Base-by-base conservation (phyloP, 352 stramenopile genomes). In the Globisporangium abappressorium region DNA sequence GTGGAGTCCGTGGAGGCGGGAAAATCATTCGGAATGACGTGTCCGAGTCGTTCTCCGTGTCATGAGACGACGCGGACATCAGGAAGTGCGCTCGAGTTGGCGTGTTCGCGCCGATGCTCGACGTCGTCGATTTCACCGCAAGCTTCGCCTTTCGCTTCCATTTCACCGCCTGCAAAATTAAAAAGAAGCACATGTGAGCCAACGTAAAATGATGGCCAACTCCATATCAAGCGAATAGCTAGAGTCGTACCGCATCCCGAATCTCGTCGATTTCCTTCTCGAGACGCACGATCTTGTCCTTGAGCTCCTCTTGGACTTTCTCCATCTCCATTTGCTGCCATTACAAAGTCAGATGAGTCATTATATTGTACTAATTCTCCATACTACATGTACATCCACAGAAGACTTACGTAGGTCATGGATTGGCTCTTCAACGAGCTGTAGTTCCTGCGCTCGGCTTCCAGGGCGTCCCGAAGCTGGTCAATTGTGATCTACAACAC, bases 91-190 rank as follows among this genome's bases (percentile, higher is more conserved):
- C 66, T 7, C 70, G 80, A 2, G 73, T 75, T 0, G 77, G 77
- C 1, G 75, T 80, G 51, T 74, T 73, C 5, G 60, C 65, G 1
- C 64, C 58, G 63, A 70, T 43, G 33, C 64, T 73, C 18, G 57
- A 73, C 28, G 61, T 66, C 11, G 68, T 73, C n/a, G 66, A 75
- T 33, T 78, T 85, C 56, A 76, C 70, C 22, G 73, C 77, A 30
- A 86, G 64, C 65, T 91, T 93, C 12, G 83, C 83, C 70, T 91
- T 91, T 15, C 82, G 77, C 64, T 90, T 93, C 83, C 83, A 93
- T 51, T 86, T 88, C 20, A 71, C 74, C 49, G 74, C 69, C 68
- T 72, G 5, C 22, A 49, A 33, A 14, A 6, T 46, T 22, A 20
- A 15, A 68, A 43, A 22, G 1, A 74, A 24, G 66, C 56, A 43